Evolutionary conservation across 306 rosid genomes (phyloP).

Genomic region (Ceratonia siliqua): DNA sequence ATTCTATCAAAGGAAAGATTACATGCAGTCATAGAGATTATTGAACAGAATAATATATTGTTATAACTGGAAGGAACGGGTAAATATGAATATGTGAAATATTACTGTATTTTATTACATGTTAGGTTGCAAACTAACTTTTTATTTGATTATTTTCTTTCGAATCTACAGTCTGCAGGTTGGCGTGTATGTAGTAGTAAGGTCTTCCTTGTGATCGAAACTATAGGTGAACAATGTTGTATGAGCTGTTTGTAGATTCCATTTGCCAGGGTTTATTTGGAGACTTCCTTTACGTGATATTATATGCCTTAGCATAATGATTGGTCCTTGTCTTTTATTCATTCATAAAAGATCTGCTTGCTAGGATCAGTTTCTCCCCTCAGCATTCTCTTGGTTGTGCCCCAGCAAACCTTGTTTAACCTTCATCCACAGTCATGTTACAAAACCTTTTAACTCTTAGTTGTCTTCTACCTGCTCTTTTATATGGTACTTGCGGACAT

Average conservation of each 20-base stretch:
- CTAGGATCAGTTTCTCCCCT: neutral
- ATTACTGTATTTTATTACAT: neutral
- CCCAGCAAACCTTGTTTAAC: slow-evolving; percentile 54
- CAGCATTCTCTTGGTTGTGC: slow-evolving; percentile 32
- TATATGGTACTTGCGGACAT: slow-evolving; percentile 26
- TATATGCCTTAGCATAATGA: neutral
- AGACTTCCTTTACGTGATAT: neutral
- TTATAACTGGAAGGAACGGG: neutral
- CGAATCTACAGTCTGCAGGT: neutral
- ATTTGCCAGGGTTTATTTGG: too few species aligned
- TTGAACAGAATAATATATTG: slow-evolving; percentile 4
- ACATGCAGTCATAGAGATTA: slow-evolving; percentile 20
- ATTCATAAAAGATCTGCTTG: slow-evolving; percentile 7
- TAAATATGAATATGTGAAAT: neutral
- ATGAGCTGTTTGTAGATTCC: neutral
- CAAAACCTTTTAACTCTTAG: slow-evolving; percentile 41
- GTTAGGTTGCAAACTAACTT: neutral
- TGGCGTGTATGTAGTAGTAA: neutral
- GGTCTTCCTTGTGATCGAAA: neutral
- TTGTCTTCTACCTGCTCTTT: slow-evolving; percentile 23
- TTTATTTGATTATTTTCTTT: neutral
- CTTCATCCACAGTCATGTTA: slow-evolving; percentile 58
- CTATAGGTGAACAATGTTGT: neutral
- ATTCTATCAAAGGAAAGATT: too few species aligned
- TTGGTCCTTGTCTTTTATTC: neutral